Base-by-base conservation (phyloP, 371 early-diverging fungal species). In the Batkoa obscura region DNA sequence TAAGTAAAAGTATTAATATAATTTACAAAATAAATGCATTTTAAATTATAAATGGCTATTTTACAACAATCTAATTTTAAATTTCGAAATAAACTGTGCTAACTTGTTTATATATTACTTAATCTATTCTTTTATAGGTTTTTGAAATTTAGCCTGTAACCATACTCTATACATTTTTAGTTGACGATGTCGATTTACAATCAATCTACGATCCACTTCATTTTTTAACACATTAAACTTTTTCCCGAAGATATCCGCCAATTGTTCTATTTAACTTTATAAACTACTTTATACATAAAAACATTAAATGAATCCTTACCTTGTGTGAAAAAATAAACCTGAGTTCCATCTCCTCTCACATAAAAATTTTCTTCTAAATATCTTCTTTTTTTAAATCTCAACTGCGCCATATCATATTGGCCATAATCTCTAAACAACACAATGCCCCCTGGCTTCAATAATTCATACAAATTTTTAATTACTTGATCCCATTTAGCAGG, bases 151-250 rank as follows among this genome's bases (percentile, higher is more conserved):
- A 58, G 86, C 88, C 65, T 98, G 98, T 23, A 98, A 65, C 98
- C 97, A 98, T 2, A 86, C 80, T 2, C 99, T 76, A 64, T 94
- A 90, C 99, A 99, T 99, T 67, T 95, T 94, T 36, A 97, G 68
- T 66, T 91, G 82, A 10, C 80, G 70, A 61, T 81, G 71, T 36
- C 99, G 73, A 70, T 99, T 98, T 33, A 98, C 90, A 17, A 98
- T 72, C 57, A 99, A 71, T n/a, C 98, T 69, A 38, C 90, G 75
- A 59, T 98, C 98, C 1, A 90, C 80, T 2, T 81, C 92, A 61
- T 87, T 91, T 60, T 95, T 89, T 59, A 84, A 78, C 31, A 93
- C 67, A 47, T 65, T 64, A 60, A 88, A 84, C 45, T 55, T 43
- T 13, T 60, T 23, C 23, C 23, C 74, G 62, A 79, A 79, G 8